phyloP scores from a whole-genome alignment of 345 rosid species.

The Eucalyptus sp. region DNA sequence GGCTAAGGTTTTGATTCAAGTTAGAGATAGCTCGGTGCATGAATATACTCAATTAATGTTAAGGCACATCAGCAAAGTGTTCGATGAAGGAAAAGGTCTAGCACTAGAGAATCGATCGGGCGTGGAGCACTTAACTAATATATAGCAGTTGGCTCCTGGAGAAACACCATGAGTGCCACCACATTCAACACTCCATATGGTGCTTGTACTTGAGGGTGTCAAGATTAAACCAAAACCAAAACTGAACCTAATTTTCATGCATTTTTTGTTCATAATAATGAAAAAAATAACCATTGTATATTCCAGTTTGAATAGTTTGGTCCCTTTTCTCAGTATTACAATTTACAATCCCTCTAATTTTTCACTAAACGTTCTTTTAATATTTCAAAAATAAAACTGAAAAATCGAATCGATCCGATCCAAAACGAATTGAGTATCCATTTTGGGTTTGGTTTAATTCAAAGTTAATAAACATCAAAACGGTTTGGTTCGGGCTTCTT shows the following conservation, averaged over 20 bases:
- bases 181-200: too few relatives aligned
- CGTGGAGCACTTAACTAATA: neutral
- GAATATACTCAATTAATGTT: too few relatives aligned
- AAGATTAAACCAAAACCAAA: fast-evolving
- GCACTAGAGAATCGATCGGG: too few relatives aligned
- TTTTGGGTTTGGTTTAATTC: neutral
- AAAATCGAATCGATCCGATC: fast-evolving
- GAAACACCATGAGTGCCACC: neutral
- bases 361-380: neutral
- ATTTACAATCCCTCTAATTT: too few relatives aligned
- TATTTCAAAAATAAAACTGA: too few relatives aligned
- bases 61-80: too few relatives aligned
- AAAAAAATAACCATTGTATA: too few relatives aligned
- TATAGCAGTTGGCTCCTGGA: neutral
- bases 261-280: too few relatives aligned
- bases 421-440: fast-evolving
- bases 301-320: neutral
- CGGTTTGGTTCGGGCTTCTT: fast-evolving
- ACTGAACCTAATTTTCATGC: fast-evolving
- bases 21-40: neutral
- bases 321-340: too few relatives aligned
- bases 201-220: neutral
- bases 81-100: too few relatives aligned
- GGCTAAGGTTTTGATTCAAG: neutral
- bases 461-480: neutral